phyloP scores from a whole-genome alignment of 768 basidiomycete species.

The Austroboletus eburneus region DNA sequence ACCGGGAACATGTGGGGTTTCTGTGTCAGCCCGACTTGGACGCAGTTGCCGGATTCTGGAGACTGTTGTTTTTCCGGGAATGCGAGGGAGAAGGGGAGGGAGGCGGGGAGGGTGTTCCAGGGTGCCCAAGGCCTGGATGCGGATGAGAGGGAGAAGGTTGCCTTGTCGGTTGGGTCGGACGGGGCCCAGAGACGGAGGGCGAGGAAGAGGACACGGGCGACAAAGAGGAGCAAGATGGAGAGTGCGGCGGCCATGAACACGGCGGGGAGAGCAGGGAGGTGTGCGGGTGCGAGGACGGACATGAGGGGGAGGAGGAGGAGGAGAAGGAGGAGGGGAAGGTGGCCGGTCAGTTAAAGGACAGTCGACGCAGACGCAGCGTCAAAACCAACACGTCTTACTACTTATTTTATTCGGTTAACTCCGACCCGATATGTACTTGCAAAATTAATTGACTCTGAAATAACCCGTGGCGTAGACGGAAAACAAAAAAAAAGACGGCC shows the following conservation, averaged over 20 bases:
- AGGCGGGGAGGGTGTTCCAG: conserved; percentile 26
- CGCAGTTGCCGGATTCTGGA: conserved; percentile 5
- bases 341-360: too few species aligned
- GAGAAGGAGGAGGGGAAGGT: too few species aligned
- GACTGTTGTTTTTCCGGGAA: conserved; percentile 22
- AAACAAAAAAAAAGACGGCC: too few species aligned
- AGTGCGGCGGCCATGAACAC: conserved; percentile 30
- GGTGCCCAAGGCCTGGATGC: conserved; percentile 13
- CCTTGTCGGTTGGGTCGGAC: too few species aligned
- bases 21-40: conserved; percentile 3
- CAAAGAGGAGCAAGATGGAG: conserved; percentile 25
- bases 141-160: too few species aligned
- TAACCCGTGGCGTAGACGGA: too few species aligned
- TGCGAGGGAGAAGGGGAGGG: conserved; percentile 25
- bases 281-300: conserved; percentile 31
- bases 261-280: conserved; percentile 27
- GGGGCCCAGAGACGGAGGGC: conserved; percentile 28
- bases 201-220: conserved; percentile 28
- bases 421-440: conserved; percentile 15
- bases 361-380: conserved; percentile 23
- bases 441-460: too few species aligned
- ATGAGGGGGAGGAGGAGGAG: conserved; percentile 13
- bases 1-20: conserved; percentile 16
- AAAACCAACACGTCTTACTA: not conserved
- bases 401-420: conserved; percentile 27